Base-by-base conservation (phyloP, 2,329 filamentous ascomycete genomes). In the Bretziella fagacearum region DNA sequence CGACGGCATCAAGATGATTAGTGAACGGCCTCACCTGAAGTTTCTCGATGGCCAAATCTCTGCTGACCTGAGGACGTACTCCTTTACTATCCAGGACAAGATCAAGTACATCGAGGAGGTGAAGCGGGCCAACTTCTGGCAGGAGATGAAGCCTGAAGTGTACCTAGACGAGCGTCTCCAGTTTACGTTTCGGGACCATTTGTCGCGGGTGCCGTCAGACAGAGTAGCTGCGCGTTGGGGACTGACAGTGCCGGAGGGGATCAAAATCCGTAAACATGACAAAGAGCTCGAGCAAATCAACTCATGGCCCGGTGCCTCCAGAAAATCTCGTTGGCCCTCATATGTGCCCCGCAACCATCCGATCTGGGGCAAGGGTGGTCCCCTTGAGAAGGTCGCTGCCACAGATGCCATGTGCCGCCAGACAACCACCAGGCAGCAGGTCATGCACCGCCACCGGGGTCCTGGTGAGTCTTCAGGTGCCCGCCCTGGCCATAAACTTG, bases 331-430 rank as follows among this genome's bases (percentile, higher is more conserved):
- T 23, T 47, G 46, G 46, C 46, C 46, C 15, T 42, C 39, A 10
- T 29, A 27, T 23, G 46, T 47, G 7, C 46, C 46, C 2, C 29
- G 46, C 3, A 22, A 47, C 18, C 46, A 47, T 26, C 35, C 47
- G 15, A 45, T 49, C 15, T 49, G 47, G 47, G 47, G 47, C 20
- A 46, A 40, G 13, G 41, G 44, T 25, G 36, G 41, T 2, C 36
- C 47, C 25, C 33, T 49, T 13, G 47, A 45, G 26, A 45, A 45
- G 29, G 43, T 45, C 17, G 20, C 27, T 4, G 47, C 47, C 4
- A 41, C 43, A 2, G 43, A 45, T 25, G 42, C 42, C 17, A 45
- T 41, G 6, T 33, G 36, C 15, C 20, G 15, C 13, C 36, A 40
- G 27, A 41, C 42, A 6, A 36, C 36, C 17, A 49, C 47, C 1